Evolutionary conservation across 176 grass and related monocot species (phyloP), one percentile per base, ranked within the genome.

Genomic region (Cocos nucifera): DNA sequence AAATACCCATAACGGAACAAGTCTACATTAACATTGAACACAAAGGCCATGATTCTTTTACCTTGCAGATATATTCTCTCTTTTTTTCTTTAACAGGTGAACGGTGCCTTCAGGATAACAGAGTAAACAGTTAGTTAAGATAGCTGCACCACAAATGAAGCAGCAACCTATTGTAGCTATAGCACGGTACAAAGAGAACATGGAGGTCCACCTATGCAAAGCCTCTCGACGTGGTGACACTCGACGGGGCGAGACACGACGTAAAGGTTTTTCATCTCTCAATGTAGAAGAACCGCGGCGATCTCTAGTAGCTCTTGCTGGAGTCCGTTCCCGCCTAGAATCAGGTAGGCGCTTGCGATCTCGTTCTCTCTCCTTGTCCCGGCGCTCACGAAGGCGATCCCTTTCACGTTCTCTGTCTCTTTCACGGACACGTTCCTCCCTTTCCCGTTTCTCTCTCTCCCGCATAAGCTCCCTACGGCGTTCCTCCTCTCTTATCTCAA

Each of bases 11-110:
- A 25, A 15, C 19, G 59, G 39, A n/a, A n/a, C 20, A 65, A 66
- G 63, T 51, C 54, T 65, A 58, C 7, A 62, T 59, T 19, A 66
- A 60, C 18, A 58, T 25, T 59, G 53, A 66, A 24, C n/a, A 44
- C n/a, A 15, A 30, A 75, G 57, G 51, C 55, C 71, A 66, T 67
- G 58, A 72, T 73, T 75, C 22, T 50, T 89, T 98, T 98, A 98
- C 94, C 94, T 98, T 98, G 88, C 94, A 98, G 63, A 86, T 61
- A 88, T 98, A 98, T 72, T 98, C 94, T 88, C 94, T 83, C 88
- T 98, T 98, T 83, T 89, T 98, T 83, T 98, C 94, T 89, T 85
- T 88, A 80, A 89, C 79, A 75, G 94, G 94, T 65, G 94, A 98
- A 88, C 79, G 87, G 78, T 90, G 94, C 87, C 93, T 92, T 97